Percentiles rank a stretch among this genome's conserved stretches.
Evolutionary conservation across 371 early-diverging fungal species (phyloP).

Genomic region (Amoeboaphelidium protococcarum): DNA sequence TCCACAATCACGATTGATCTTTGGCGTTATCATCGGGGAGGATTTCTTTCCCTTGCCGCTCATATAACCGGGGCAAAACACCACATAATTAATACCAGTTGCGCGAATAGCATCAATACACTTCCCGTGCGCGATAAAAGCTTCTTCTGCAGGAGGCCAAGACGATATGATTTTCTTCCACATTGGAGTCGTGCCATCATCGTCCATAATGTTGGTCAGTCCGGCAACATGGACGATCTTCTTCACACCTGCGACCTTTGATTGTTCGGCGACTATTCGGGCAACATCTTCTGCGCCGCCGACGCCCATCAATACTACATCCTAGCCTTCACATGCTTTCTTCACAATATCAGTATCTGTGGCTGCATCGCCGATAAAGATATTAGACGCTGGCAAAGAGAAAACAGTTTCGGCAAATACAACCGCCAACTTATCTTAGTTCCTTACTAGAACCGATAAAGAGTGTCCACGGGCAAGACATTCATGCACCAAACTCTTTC

Average conservation of each 20-base stretch:
- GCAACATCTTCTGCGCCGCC: too few species aligned
- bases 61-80: slow-evolving; percentile 5
- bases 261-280: too few species aligned
- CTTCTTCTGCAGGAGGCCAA: slow-evolving; percentile 4
- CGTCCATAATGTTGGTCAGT: slow-evolving; percentile 2
- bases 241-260: not conserved
- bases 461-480: slow-evolving; percentile 2
- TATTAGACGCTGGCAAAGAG: not conserved
- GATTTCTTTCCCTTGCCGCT: slow-evolving; percentile 1
- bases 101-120: slow-evolving; percentile 4
- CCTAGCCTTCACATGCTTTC: too few species aligned
- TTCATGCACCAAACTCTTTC: slow-evolving; percentile 3
- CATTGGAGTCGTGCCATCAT: slow-evolving; percentile 2
- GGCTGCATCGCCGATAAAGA: not conserved
- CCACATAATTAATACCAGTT: slow-evolving; percentile 3
- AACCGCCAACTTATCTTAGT: slow-evolving; percentile 1
- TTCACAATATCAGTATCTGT: too few species aligned
- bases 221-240: slow-evolving; percentile 6
- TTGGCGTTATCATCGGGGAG: not conserved
- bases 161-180: not conserved
- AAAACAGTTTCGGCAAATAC: not conserved
- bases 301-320: too few species aligned
- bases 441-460: slow-evolving; percentile 3
- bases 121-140: slow-evolving; percentile 2
- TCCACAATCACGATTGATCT: slow-evolving; percentile 2